Evolutionary conservation across 768 basidiomycete species (phyloP).

Genomic region (Glaciozyma antarctica): DNA sequence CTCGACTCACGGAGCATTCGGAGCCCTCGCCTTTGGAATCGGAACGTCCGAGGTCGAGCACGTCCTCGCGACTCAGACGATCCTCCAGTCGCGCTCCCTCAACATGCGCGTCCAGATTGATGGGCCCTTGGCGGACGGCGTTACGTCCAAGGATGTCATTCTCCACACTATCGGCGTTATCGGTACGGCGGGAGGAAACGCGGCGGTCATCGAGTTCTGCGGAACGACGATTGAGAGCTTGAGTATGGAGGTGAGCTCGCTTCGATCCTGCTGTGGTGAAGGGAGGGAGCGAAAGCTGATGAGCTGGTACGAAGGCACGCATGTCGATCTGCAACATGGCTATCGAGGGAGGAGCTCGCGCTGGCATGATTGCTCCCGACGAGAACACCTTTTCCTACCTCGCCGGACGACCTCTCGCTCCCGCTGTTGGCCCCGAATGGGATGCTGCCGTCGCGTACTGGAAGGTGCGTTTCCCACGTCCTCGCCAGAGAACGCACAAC

Average conservation of each 20-base stretch:
- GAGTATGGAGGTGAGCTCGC: constrained; percentile 56
- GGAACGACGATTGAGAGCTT: constrained; percentile 46
- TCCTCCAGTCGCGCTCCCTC: constrained; percentile 76
- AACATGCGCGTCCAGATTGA: constrained; percentile 89
- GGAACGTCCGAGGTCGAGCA: constrained; percentile 92
- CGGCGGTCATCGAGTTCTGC: constrained; percentile 82
- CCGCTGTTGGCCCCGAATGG: constrained; percentile 71
- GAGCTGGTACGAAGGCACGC: not conserved
- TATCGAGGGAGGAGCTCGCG: constrained; percentile 84
- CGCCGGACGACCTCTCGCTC: constrained; percentile 66
- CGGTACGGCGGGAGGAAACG: constrained; percentile 87
- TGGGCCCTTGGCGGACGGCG: constrained; percentile 67
- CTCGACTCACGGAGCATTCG: constrained; percentile 86
- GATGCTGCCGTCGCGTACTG: constrained; percentile 76
- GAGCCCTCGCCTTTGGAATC: constrained; percentile 84
- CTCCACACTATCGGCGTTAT: constrained; percentile 82
- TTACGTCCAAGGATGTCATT: constrained; percentile 81
- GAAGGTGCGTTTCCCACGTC: constrained; percentile 37
- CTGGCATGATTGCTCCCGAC: constrained; percentile 82
- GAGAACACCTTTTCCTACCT: constrained; percentile 78
- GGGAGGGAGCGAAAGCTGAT: not conserved
- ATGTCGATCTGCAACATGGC: constrained; percentile 75
- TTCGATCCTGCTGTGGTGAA: too few species aligned
- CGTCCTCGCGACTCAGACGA: constrained; percentile 82
- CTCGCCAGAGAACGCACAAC: not conserved